Evolutionary conservation across 305 asterid genomes (phyloP).

Genomic region (Euphrasia arctica): DNA sequence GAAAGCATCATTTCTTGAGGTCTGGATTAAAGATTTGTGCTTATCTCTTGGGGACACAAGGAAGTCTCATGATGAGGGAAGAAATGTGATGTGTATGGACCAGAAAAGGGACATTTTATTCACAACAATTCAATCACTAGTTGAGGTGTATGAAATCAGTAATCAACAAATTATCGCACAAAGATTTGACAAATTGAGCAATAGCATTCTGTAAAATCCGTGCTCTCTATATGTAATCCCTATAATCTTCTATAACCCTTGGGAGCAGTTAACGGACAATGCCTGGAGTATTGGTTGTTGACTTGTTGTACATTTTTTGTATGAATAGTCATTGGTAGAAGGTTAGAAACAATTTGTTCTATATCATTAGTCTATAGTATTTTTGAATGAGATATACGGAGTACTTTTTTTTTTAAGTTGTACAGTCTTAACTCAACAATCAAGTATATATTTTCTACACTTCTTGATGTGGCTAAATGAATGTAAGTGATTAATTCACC

Average conservation of each 20-base stretch:
- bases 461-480: too few relatives aligned
- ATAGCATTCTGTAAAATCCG: conserved; percentile 28
- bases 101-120: conserved; percentile 60
- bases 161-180: conserved; percentile 44
- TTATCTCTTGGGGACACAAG: conserved; percentile 52
- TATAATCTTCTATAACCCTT: not conserved
- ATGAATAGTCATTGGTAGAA: not conserved
- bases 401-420: too few relatives aligned
- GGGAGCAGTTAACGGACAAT: not conserved
- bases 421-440: too few relatives aligned
- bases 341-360: not conserved
- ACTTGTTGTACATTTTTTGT: not conserved
- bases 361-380: not conserved
- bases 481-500: too few relatives aligned
- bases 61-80: conserved; percentile 36
- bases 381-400: not conserved
- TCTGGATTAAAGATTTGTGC: conserved; percentile 68
- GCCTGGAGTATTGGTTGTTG: not conserved
- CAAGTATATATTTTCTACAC: too few relatives aligned
- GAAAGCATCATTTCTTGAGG: conserved; percentile 78
- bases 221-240: not conserved
- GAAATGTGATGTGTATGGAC: conserved; percentile 33
- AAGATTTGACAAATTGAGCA: conserved; percentile 46
- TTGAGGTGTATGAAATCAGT: conserved; percentile 51
- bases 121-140: conserved; percentile 54